Evolutionary conservation across 495 filamentous ascomycete species (phyloP).

Genomic region (Penicillium lividum): DNA sequence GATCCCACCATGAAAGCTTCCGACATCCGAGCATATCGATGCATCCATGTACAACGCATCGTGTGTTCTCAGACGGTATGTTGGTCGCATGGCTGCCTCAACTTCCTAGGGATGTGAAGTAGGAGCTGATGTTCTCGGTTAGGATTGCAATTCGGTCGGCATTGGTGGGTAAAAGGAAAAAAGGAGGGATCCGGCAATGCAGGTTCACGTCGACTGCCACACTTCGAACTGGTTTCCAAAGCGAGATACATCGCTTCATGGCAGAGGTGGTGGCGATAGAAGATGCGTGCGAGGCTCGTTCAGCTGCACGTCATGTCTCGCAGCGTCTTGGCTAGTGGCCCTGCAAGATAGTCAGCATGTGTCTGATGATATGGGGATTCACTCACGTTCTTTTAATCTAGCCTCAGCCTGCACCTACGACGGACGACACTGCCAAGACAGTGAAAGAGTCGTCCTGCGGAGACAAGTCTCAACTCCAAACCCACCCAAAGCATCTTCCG

Average conservation of each 20-base stretch:
- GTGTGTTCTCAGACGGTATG: too few relatives aligned
- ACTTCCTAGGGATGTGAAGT: too few relatives aligned
- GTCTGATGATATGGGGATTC: neutral
- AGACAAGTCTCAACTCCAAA: too few relatives aligned
- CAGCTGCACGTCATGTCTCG: neutral
- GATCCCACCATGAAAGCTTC: too few relatives aligned
- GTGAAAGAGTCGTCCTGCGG: too few relatives aligned
- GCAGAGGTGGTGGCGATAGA: neutral
- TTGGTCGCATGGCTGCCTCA: too few relatives aligned
- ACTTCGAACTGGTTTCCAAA: neutral
- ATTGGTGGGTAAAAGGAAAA: too few relatives aligned
- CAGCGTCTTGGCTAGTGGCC: neutral
- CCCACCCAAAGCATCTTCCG: neutral
- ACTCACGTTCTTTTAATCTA: neutral
- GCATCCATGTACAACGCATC: too few relatives aligned
- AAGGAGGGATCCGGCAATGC: neutral
- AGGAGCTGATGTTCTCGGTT: too few relatives aligned
- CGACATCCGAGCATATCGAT: too few relatives aligned
- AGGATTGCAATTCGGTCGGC: neutral
- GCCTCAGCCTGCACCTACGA: neutral
- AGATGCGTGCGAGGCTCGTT: slow-evolving; percentile 2
- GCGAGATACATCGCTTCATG: neutral
- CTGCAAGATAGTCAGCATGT: slow-evolving; percentile 5
- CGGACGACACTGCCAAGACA: slow-evolving; percentile 1
- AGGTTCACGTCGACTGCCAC: neutral